These are phyloP conservation scores for Boletus eberwhitei DNA, from an alignment of 768 basidiomycete species.

Conservation along the genomic window DNA sequence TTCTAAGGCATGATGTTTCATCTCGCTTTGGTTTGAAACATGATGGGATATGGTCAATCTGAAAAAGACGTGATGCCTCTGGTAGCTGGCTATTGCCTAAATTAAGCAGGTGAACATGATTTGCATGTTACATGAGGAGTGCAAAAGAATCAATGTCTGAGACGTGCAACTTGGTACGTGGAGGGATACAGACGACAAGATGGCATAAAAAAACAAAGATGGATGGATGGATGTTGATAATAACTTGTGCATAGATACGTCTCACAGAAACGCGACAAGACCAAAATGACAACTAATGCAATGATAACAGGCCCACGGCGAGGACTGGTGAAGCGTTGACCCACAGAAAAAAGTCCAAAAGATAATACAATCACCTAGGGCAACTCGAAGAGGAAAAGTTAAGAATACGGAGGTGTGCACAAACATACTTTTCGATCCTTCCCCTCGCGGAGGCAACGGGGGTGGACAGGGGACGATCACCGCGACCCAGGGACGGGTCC, in stretches of 20 bases:
- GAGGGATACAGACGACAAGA: neutral
- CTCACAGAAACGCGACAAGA: neutral
- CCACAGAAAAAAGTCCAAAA: constrained; percentile 2
- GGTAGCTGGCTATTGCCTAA: no score
- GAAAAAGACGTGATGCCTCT: no score
- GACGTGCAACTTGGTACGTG: neutral
- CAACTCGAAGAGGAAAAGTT: neutral
- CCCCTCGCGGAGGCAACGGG: neutral
- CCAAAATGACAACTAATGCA: neutral
- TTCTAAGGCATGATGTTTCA: no score
- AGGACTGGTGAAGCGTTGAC: neutral
- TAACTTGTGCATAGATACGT: neutral
- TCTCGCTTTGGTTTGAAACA: no score
- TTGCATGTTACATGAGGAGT: neutral
- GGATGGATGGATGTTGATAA: neutral
- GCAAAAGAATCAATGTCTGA: neutral
- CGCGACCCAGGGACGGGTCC: constrained; percentile 45
- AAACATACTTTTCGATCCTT: constrained; percentile 8
- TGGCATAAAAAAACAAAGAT: neutral
- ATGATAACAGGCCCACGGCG: neutral
- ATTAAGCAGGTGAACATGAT: no score
- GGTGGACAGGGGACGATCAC: constrained; percentile 9
- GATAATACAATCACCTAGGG: neutral
- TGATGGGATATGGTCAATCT: no score
- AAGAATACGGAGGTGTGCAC: neutral